Base-by-base conservation (phyloP, 164 flowering plant species). In the Malania oleifera region DNA sequence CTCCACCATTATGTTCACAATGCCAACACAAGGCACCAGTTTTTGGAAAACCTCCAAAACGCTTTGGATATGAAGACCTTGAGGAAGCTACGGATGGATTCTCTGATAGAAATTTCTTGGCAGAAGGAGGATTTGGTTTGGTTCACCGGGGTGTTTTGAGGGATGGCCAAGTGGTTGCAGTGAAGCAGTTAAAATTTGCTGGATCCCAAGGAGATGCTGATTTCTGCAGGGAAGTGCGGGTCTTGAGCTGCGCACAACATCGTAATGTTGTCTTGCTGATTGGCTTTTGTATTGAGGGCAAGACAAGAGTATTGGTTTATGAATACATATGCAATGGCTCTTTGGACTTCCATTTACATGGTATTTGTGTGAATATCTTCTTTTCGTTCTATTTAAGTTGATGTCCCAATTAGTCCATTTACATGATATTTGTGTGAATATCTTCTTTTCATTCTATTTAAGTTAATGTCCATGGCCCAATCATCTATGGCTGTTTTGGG, bases 321-420 rank as follows among this genome's bases (percentile, higher is more conserved):
- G 97, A 92, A 73, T 92, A 81, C 63, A 77, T 89, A 22, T 92
- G 98, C 87, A 92, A 92, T 66, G 75, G 85, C 35, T 92, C 98
- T 6, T 72, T 91, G 77, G 92, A 87, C 59, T 73, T 65, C 57
- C 92, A 89, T 70, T 76, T 91, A 41, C 84, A 84, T 43, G 95
- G 98, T 91, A 82, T 62, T 28, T n/a, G 22, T 38, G 41, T 29
- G 24, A 9, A 4, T 9, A 31, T 31, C 35, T 62, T 46, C 38
- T 17, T 41, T 61, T 9, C 35, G 9, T 11, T 46, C 13, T 46
- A 3, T 18, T 20, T 2, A n/a, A n/a, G n/a, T n/a, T n/a, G n/a
- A n/a, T n/a, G n/a, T n/a, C n/a, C n/a, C n/a, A n/a, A n/a, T n/a
- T n/a, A n/a, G n/a, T n/a, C n/a, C 35, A 31, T 31, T 4, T 31